Conservation (phyloP, 164 flowering plant genomes). For the Warburgia ugandensis region DNA sequence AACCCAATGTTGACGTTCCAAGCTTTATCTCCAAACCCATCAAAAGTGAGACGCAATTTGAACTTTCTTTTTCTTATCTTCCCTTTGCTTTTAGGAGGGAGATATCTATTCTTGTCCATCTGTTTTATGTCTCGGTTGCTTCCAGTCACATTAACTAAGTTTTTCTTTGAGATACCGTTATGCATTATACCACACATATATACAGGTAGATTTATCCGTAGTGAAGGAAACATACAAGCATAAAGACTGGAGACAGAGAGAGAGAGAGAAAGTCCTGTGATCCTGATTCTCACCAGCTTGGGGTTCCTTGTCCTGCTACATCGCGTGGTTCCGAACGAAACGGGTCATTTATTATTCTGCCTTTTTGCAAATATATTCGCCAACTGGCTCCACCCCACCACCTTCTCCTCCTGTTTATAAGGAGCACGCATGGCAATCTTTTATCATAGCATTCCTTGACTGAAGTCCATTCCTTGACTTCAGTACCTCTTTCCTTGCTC, state of each 20-base stretch:
- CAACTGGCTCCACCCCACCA: conserved; percentile 36
- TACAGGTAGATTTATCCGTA: neutral
- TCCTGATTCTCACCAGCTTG: conserved; percentile 21
- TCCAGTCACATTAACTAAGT: conserved; percentile 23
- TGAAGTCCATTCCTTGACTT: conserved; percentile 17
- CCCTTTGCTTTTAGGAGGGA: no score
- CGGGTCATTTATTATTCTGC: conserved; percentile 22
- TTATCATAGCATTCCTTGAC: conserved; percentile 19
- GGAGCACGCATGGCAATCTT: conserved; percentile 18
- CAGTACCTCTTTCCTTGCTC: conserved; percentile 4
- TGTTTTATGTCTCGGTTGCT: no score
- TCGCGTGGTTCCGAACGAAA: conserved; percentile 19
- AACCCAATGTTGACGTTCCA: neutral
- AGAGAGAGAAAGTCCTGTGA: conserved; percentile 7
- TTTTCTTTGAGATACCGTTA: neutral
- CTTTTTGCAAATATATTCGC: conserved; percentile 29
- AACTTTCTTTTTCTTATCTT: neutral
- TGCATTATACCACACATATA: neutral
- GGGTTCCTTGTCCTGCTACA: conserved; percentile 12
- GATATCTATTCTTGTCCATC: no score
- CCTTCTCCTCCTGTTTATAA: conserved; percentile 32
- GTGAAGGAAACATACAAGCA: conserved; percentile 11
- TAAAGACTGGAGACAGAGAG: neutral
- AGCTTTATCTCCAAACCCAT: neutral
- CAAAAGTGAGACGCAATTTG: neutral